Percentiles rank a stretch among this genome's conserved stretches.
Conservation (phyloP, 208 protist species). For the Wallacemonas rigidus region DNA sequence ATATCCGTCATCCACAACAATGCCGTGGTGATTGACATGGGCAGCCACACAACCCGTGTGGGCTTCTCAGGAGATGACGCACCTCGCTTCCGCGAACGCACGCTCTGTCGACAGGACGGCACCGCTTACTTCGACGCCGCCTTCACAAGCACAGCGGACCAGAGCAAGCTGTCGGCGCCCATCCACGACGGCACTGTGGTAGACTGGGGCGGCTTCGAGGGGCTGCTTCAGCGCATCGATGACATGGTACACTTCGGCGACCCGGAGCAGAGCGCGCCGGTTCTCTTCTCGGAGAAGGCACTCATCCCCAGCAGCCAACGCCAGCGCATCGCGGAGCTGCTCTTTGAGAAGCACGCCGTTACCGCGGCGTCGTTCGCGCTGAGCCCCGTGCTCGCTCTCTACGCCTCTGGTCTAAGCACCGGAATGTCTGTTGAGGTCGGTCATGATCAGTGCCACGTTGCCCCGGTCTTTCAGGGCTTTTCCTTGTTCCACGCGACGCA, state of each 20-base stretch:
- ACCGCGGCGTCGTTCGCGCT: constrained; percentile 63
- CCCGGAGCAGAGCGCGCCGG: constrained; percentile 62
- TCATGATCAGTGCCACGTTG: constrained; percentile 97
- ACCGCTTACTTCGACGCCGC: constrained; percentile 25
- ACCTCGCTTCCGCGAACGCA: constrained; percentile 78
- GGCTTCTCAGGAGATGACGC: constrained; percentile 88
- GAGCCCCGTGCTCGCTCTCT: constrained; percentile 89
- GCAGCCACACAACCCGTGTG: constrained; percentile 76
- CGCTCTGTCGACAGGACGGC: constrained; percentile 19
- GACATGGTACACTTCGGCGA: constrained; percentile 66
- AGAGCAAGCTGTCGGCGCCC: constrained; percentile 32
- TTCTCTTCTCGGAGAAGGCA: constrained; percentile 89
- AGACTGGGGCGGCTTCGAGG: constrained; percentile 90
- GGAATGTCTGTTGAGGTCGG: constrained; percentile 95
- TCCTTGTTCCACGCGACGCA: constrained; percentile 93
- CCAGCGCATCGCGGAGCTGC: constrained; percentile 82
- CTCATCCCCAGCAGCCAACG: constrained; percentile 83
- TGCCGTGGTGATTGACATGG: constrained; percentile 86
- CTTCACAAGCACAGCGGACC: constrained; percentile 43
- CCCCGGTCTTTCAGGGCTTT: constrained; percentile 98
- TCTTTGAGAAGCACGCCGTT: constrained; percentile 87
- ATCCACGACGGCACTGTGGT: constrained; percentile 66
- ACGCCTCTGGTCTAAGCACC: constrained; percentile 81
- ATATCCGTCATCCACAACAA: constrained; percentile 73
- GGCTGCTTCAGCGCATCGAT: constrained; percentile 66